Conservation (phyloP, 2,329 filamentous ascomycete genomes). For the Trichoderma breve region DNA sequence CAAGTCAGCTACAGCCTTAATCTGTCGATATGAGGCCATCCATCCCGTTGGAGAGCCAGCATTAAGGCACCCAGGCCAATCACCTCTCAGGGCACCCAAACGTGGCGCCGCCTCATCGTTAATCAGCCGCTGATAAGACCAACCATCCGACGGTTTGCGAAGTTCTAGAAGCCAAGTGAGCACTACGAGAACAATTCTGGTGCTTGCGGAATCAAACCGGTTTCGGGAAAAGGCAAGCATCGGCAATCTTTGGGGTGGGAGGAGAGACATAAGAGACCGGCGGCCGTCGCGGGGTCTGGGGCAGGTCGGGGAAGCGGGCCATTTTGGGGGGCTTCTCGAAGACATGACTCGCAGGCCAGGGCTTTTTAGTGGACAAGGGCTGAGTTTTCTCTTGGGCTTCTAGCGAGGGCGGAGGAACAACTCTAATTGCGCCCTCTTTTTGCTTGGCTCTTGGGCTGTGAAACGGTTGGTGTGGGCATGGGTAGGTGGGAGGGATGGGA, state of each 20-base stretch:
- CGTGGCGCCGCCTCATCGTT: not conserved
- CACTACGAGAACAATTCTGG: not conserved
- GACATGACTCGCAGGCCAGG: constrained; percentile 9
- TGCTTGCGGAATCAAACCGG: not conserved
- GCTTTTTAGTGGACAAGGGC: not conserved
- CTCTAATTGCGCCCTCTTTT: constrained; percentile 9
- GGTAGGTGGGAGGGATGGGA: not conserved
- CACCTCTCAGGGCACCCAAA: not conserved
- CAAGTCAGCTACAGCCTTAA: not conserved
- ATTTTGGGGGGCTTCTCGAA: not conserved
- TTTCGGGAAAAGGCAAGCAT: not conserved
- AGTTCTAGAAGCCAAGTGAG: not conserved
- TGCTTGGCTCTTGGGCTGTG: not conserved
- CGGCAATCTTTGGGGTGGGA: not conserved
- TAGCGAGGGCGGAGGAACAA: constrained; percentile 14
- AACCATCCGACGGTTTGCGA: constrained; percentile 2
- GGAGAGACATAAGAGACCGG: not conserved
- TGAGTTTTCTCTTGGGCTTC: constrained; percentile 4
- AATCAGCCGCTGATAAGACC: not conserved
- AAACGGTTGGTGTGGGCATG: not conserved
- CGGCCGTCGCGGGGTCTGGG: constrained; percentile 13
- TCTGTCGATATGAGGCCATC: not conserved
- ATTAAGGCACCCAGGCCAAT: not conserved
- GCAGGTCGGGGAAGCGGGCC: constrained; percentile 14
- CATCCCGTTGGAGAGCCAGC: not conserved